phyloP scores from a whole-genome alignment of 345 rosid genomes.

The Pugionium dolabratum region DNA sequence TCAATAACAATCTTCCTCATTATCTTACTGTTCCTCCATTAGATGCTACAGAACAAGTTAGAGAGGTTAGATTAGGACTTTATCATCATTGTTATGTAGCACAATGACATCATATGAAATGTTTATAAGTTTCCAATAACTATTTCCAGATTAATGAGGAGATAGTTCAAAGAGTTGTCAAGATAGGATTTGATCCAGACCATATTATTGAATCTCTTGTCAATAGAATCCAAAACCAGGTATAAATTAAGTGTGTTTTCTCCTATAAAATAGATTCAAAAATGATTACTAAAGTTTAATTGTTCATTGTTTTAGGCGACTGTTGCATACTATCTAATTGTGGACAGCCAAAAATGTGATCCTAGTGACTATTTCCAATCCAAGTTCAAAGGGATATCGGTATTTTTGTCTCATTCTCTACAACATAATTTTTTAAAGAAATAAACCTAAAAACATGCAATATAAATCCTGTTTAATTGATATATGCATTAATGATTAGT shows the following conservation, averaged over 20 bases:
- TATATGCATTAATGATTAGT: too few species aligned
- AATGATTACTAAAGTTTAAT: slow-evolving; percentile 14
- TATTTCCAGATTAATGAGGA: slow-evolving; percentile 71
- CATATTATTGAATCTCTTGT: slow-evolving; percentile 62
- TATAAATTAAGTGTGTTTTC: slow-evolving; percentile 18
- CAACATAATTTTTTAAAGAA: background rate
- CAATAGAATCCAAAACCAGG: slow-evolving; percentile 70
- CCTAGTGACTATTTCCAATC: slow-evolving; percentile 59
- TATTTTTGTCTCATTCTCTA: slow-evolving; percentile 33
- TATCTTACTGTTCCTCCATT: slow-evolving; percentile 74
- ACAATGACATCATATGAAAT: background rate
- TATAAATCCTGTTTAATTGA: background rate
- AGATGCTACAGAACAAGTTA: slow-evolving; percentile 61
- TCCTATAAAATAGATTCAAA: too few species aligned
- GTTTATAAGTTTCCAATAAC: too few species aligned
- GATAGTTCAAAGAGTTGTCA: slow-evolving; percentile 63
- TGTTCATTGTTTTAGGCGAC: slow-evolving; percentile 63
- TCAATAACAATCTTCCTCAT: slow-evolving; percentile 60
- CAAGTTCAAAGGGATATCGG: slow-evolving; percentile 57
- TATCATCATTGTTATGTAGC: slow-evolving; percentile 2
- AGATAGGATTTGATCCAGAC: slow-evolving; percentile 66
- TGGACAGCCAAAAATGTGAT: slow-evolving; percentile 61
- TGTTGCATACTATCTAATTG: slow-evolving; percentile 68
- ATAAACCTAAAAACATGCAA: background rate
- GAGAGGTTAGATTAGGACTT: slow-evolving; percentile 44